Percentiles rank a stretch among this genome's conserved stretches.
Conservation (phyloP, 805 yeast genomes). For the Lipomyces starkeyi region DNA sequence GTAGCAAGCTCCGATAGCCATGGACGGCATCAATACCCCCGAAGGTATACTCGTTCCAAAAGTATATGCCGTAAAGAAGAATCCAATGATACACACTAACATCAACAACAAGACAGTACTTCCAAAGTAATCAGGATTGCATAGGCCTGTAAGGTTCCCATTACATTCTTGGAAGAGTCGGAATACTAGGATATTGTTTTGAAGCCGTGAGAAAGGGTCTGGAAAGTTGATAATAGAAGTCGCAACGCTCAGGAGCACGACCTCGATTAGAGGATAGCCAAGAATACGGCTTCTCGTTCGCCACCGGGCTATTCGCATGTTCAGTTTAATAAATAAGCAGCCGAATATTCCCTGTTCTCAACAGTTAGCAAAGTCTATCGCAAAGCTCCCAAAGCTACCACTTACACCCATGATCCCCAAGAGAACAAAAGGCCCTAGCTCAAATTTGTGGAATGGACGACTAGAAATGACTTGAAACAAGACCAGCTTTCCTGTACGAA, state of each 20-base stretch:
- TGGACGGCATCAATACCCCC: constrained; percentile 96
- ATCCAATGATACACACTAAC: constrained; percentile 56
- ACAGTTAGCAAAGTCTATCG: constrained; percentile 50
- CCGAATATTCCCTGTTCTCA: constrained; percentile 27
- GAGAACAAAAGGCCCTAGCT: constrained; percentile 71
- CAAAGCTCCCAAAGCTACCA: constrained; percentile 59
- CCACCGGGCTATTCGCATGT: constrained; percentile 37
- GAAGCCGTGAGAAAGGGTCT: constrained; percentile 57
- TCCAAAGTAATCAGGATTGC: constrained; percentile 39
- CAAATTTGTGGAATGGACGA: constrained; percentile 73
- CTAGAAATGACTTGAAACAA: constrained; percentile 66
- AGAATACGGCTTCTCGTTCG: constrained; percentile 38
- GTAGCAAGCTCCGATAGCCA: constrained; percentile 95
- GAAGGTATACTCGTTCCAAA: constrained; percentile 83
- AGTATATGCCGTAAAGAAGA: constrained; percentile 67
- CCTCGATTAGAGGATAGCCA: constrained; percentile 53
- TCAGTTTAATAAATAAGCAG: constrained; percentile 30
- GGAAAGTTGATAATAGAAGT: constrained; percentile 66
- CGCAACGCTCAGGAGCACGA: constrained; percentile 53
- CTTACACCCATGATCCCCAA: constrained; percentile 69
- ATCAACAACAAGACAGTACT: constrained; percentile 45
- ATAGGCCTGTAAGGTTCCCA: constrained; percentile 41
- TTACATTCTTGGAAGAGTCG: constrained; percentile 73
- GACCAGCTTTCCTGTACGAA: constrained; percentile 57
- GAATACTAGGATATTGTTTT: constrained; percentile 63